phyloP scores from a whole-genome alignment of 2,329 filamentous ascomycete genomes.

The Exophiala aquamarina region DNA sequence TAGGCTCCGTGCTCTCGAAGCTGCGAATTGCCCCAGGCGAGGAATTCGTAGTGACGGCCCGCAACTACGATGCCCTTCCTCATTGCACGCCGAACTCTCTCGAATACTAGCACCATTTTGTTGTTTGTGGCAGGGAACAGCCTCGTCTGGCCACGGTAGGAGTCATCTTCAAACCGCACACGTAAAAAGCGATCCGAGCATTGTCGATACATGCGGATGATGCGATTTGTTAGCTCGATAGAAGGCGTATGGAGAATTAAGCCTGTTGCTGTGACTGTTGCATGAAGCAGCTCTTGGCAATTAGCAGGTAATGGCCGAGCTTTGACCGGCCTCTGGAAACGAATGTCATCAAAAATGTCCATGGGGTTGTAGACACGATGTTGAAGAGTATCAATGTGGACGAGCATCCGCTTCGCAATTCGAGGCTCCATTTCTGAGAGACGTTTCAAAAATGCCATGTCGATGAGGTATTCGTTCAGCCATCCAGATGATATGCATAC shows the following conservation, averaged over 20 bases:
- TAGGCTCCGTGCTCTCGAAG: slow-evolving; percentile 89
- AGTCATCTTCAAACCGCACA: slow-evolving; percentile 86
- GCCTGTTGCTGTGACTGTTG: slow-evolving; percentile 78
- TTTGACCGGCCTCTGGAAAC: slow-evolving; percentile 45
- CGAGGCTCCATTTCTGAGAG: slow-evolving; percentile 53
- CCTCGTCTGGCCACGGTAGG: slow-evolving; percentile 52
- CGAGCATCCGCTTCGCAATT: slow-evolving; percentile 67
- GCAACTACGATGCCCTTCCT: slow-evolving; percentile 79
- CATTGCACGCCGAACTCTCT: slow-evolving; percentile 69
- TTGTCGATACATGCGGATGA: slow-evolving; percentile 70
- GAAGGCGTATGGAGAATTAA: slow-evolving; percentile 75
- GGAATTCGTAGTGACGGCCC: slow-evolving; percentile 78
- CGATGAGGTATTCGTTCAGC: slow-evolving; percentile 74
- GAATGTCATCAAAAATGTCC: slow-evolving; percentile 63
- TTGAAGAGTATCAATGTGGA: slow-evolving; percentile 69
- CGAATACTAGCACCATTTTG: slow-evolving; percentile 69
- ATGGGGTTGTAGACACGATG: slow-evolving; percentile 67
- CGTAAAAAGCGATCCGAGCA: slow-evolving; percentile 79
- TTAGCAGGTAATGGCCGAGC: slow-evolving; percentile 63
- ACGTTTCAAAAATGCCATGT: slow-evolving; percentile 63
- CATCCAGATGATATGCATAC: slow-evolving; percentile 81
- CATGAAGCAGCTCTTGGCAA: slow-evolving; percentile 74
- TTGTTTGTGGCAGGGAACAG: slow-evolving; percentile 59
- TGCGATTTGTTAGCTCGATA: slow-evolving; percentile 83
- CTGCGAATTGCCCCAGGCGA: slow-evolving; percentile 94